phyloP scores from a whole-genome alignment of 179 eudicot species.

The Corrigiola litoralis region DNA sequence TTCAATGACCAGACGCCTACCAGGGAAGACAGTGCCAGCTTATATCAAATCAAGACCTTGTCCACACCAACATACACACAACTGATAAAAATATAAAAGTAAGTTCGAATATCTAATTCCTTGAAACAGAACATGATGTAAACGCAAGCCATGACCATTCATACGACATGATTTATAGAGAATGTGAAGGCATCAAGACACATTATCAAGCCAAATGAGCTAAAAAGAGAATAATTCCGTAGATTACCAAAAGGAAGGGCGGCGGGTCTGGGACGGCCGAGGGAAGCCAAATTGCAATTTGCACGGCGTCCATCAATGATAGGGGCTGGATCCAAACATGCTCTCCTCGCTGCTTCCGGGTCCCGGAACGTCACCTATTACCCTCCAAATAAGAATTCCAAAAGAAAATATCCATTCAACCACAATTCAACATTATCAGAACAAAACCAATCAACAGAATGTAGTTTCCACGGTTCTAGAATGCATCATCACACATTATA shows the following conservation, averaged over 20 bases:
- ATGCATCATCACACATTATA: too few relatives aligned
- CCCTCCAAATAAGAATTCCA: conserved; percentile 49
- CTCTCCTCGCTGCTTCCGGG: conserved; percentile 86
- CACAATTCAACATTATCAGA: too few relatives aligned
- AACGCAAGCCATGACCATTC: neutral
- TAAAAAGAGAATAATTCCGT: neutral
- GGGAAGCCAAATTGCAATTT: conserved; percentile 88
- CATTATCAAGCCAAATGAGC: neutral
- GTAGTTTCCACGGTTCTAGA: too few relatives aligned
- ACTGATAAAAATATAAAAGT: too few relatives aligned
- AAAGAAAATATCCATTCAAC: conserved; percentile 19
- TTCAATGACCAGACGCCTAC: too few relatives aligned
- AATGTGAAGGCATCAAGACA: neutral
- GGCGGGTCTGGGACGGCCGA: conserved; percentile 82
- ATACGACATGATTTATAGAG: too few relatives aligned
- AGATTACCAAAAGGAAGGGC: conserved; percentile 58
- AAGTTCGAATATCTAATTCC: too few relatives aligned
- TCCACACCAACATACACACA: too few relatives aligned
- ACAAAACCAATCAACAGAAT: too few relatives aligned
- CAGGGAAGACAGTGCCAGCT: too few relatives aligned
- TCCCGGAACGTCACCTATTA: conserved; percentile 87
- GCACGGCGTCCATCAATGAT: conserved; percentile 92
- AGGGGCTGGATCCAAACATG: conserved; percentile 84
- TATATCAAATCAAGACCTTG: too few relatives aligned
- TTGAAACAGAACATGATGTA: neutral